Base-by-base conservation (phyloP, 2,329 filamentous ascomycete species). In the Hymenoscyphus occultus region DNA sequence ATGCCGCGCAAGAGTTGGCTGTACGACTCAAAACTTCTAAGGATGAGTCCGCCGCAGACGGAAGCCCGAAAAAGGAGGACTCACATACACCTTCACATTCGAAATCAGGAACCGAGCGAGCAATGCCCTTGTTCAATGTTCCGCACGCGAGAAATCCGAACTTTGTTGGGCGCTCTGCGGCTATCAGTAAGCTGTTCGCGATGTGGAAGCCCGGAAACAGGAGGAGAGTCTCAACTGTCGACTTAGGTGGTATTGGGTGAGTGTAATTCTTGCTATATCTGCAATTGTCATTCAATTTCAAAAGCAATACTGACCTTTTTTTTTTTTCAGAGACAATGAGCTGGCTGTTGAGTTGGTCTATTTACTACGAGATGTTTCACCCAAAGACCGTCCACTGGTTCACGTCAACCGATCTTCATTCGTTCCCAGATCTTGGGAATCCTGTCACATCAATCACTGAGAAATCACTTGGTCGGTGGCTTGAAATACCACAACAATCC, bases 211-310 rank as follows among this genome's bases (percentile, higher is more conserved):
- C 70, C 16, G 65, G 65, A 14, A 58, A 63, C 16, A 70, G 64
- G 45, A 66, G 64, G 7, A 61, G 71, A 32, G 68, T 71, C 40
- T 69, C 67, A n/a, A 65, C 71, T 54, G 66, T 68, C 42, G 71
- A 70, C 5, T 62, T 73, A n/a, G 71, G 71, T 54, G 71, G 71
- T 28, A 68, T 69, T 59, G 71, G 71, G 70, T 71, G 64, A 51
- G 66, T 57, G 16, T 57, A 48, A 10, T 19, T 56, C 9, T 54
- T 6, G 1, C 1, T 31, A 2, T 3, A 35, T 61, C 13, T 14
- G 9, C n/a, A 28, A 9, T 28, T 2, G 13, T 54, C 16, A n/a
- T 28, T 28, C 3, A 13, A 28, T 54, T 12, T 10, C 48, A 54
- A 54, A 22, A 54, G 3, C 48, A 28, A 22, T 22, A 28, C 28